Evolutionary conservation across 2,329 filamentous ascomycete genomes (phyloP), one percentile per base, ranked within the genome.

Genomic region (Fusarium setosum): DNA sequence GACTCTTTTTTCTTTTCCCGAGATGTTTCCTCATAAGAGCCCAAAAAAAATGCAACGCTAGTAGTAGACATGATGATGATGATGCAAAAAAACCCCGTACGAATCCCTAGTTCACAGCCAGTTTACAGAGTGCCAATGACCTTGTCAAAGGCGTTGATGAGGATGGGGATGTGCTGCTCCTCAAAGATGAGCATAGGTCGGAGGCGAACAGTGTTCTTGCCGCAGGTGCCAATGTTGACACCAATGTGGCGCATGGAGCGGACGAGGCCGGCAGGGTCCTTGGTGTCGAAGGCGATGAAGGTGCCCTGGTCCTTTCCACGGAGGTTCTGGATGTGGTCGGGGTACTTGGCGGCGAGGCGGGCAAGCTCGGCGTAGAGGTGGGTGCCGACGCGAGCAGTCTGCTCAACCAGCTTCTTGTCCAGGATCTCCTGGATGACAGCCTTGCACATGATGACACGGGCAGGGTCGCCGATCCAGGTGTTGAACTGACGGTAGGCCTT

Each of bases 401-500:
- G 78, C 75, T 87, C 82, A 9, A 94, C 90, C 8, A 94, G 82
- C 68, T 90, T 84, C 32, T 90, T 81, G 50, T 88, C 83, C 68
- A 90, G 82, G 61, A 95, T 90, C 78, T 94, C 92, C 59, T 91
- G 80, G 74, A 94, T 88, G 76, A 95, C 93, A 68, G 89, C 89
- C 67, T 90, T 88, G 88, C 92, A 93, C 70, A 94, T 85, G 68
- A 95, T 82, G 15, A 90, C 91, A 61, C 91, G 89, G 34, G 90
- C 89, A 56, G 92, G 92, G 79, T 95, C 92, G 70, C 92, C 92
- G 84, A 94, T 93, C 92, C 92, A 94, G 56, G 92, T 94, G 82
- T 94, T 94, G 82, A 94, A 95, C 80, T 95, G 92, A 64, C 92
- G 87, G 82, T 94, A 94, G 26, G 92, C 89, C 82, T 92, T 92